Conservation (phyloP, 1,284 basidiomycete genomes). For the Cutaneotrichosporon spelunceum region DNA sequence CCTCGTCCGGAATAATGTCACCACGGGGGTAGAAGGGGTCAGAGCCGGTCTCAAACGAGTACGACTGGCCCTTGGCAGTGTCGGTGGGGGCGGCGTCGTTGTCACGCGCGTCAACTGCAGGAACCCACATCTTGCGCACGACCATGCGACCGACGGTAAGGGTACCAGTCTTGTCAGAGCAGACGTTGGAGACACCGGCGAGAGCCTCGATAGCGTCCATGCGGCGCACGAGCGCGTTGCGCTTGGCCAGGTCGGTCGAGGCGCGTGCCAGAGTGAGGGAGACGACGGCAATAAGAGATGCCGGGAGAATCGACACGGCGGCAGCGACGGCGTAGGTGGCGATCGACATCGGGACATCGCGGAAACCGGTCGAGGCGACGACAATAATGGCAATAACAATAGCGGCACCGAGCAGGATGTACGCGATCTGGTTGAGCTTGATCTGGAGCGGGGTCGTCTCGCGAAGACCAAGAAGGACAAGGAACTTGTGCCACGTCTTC, state of each 20-base stretch:
- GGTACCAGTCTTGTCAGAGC: slow-evolving; percentile 65
- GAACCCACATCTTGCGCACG: slow-evolving; percentile 60
- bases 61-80: slow-evolving; percentile 45
- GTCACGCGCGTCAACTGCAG: slow-evolving; percentile 38
- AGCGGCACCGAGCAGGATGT: slow-evolving; percentile 59
- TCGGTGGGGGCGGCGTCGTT: slow-evolving; percentile 34
- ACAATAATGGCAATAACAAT: slow-evolving; percentile 60
- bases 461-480: slow-evolving; percentile 53
- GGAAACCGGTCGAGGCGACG: slow-evolving; percentile 59
- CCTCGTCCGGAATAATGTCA: slow-evolving; percentile 35
- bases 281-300: slow-evolving; percentile 53
- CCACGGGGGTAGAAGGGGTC: slow-evolving; percentile 55
- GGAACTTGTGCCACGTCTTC: slow-evolving; percentile 46
- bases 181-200: slow-evolving; percentile 61
- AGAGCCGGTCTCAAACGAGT: slow-evolving; percentile 50
- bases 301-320: slow-evolving; percentile 58
- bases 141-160: slow-evolving; percentile 60
- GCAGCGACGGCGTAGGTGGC: slow-evolving; percentile 55
- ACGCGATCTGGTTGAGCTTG: slow-evolving; percentile 61
- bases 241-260: slow-evolving; percentile 51
- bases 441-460: slow-evolving; percentile 62
- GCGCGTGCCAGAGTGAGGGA: slow-evolving; percentile 51
- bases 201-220: slow-evolving; percentile 59
- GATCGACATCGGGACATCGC: slow-evolving; percentile 51
- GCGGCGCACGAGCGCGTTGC: slow-evolving; percentile 55